Evolutionary conservation across 176 grass and related monocot species (phyloP).

Genomic region (Cenchrus americanus): DNA sequence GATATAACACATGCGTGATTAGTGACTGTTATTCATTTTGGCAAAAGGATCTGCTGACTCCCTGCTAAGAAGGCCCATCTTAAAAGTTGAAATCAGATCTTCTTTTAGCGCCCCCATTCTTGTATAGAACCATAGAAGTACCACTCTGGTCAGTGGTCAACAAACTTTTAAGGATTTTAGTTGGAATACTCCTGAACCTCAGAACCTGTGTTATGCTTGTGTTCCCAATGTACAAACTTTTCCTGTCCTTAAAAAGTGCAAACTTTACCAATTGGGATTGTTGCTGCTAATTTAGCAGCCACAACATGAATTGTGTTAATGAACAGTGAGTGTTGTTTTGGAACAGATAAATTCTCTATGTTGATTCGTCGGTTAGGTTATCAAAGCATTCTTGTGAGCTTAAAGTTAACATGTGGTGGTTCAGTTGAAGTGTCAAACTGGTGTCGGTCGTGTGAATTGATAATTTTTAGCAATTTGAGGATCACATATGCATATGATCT

Average conservation of each 20-base stretch:
- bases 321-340: neutral
- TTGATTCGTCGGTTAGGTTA: neutral
- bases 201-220: neutral
- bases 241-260: neutral
- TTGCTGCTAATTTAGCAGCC: neutral
- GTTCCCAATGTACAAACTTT: neutral
- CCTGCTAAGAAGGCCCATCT: neutral
- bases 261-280: neutral
- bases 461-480: neutral
- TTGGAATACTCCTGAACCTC: too few species aligned
- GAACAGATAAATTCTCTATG: neutral
- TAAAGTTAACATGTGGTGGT: neutral
- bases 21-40: neutral
- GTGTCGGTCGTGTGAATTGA: neutral
- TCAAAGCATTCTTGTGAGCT: neutral
- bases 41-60: neutral
- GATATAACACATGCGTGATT: neutral
- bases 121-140: slow-evolving; percentile 12
- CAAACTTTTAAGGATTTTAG: neutral
- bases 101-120: neutral
- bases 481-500: neutral
- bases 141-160: neutral
- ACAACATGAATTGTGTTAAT: neutral
- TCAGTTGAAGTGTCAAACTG: neutral
- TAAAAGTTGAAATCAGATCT: neutral